Evolutionary conservation across 1,284 basidiomycete genomes (phyloP), one percentile per base, ranked within the genome.

Genomic region (Cutaneotrichosporon mucoides): DNA sequence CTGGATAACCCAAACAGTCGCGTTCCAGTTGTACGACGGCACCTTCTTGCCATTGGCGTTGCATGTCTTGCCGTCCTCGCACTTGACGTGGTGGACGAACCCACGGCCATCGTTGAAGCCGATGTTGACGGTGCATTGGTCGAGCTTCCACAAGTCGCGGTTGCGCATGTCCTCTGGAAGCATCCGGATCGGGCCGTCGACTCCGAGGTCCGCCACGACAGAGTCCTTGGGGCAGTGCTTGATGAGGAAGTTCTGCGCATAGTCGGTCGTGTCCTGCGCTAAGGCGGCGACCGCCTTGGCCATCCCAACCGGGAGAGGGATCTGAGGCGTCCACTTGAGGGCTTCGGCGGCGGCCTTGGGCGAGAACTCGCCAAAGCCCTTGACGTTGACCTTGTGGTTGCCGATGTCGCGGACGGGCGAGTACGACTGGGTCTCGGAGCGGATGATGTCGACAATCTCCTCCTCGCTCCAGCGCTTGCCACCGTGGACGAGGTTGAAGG

Each of bases 61-160:
- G 53, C 75, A 74, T 48, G 67, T 62, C 53, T 66, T 64, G 11
- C 69, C 72, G 60, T 73, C 69, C 50, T 69, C 63, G 60, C 75
- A 77, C 59, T 76, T 77, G 54, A 78, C 38, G 59, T 76, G 72
- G 55, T 73, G 69, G 12, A 78, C 44, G 52, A 61, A 73, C 3
- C 72, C 74, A 3, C 68, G 62, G 59, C 61, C 53, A 49, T 76
- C 69, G 53, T 72, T 61, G 53, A 76, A 74, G 4, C 66, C 75
- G 34, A 78, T 61, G 53, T 75, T 73, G 49, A 76, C 73, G 6
- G 69, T 68, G 60, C 76, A 78, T 45, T 70, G 69, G 51, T 73
- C 59, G 44, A 78, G 62, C 38, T 69, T 69, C 16, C 63, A 66
- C 35, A 78, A 56, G 48, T 72, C 61, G 41, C 60, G 59, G 59